Base-by-base conservation (phyloP, 2,329 filamentous ascomycete species). In the Aspergillus arachidicola region DNA sequence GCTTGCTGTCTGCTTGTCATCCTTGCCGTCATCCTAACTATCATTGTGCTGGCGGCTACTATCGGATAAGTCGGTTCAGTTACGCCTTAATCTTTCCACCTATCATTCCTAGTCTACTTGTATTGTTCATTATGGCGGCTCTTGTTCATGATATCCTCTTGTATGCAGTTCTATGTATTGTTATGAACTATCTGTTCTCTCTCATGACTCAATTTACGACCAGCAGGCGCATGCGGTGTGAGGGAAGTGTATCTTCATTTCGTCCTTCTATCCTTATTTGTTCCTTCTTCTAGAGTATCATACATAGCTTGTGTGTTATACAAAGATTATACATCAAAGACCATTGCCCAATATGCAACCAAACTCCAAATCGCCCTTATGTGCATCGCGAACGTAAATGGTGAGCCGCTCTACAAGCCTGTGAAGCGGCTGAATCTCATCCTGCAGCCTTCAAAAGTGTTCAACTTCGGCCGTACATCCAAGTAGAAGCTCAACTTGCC, bases 1-100 rank as follows among this genome's bases (percentile, higher is more conserved):
- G 92, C 92, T 46, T 99, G 94, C 77, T 97, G 94, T 76, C 81
- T 99, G 75, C 80, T 99, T 73, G 80, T 99, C 57, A 94, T 99
- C 64, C 78, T 99, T 73, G 90, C 91, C 1, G 87, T 99, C 55
- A 95, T 99, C 64, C 78, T 98, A 72, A 91, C 93, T 4, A 93
- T 99, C 70, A 89, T 99, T 51, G 84, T 99, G 64, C 81, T 99
- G 70, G 96, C 95, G 16, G 91, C 94, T 58, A 88, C 93, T 58
- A 76, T 97, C 71, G 91, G 91, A 62, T 96, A 72, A 68, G 63
- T 28, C 65, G 19, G 19, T 53, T 73, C 82, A 55, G 38, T 30
- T 58, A 59, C 46, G 34, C 30, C 57, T 57, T 59, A 57, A 19
- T 19, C 2, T 45, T 45, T 12, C 30, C 19, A 6, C 10, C n/a